Evolutionary conservation across 257 asterid species (phyloP).

Genomic region (Nicotiana otophora): DNA sequence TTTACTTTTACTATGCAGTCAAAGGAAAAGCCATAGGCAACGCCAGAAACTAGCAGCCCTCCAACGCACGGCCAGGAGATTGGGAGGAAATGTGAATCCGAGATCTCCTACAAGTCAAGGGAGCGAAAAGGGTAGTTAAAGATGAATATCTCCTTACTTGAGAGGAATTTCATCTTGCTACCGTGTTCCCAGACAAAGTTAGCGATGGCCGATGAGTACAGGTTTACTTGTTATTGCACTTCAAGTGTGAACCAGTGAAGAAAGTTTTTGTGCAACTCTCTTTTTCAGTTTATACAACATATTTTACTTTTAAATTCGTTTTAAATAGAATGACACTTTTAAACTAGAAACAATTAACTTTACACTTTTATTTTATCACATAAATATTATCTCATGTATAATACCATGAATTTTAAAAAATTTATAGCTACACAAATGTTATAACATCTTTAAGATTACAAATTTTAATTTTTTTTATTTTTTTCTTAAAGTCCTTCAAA

Average conservation of each 20-base stretch:
- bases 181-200: not conserved
- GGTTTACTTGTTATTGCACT: conserved; percentile 2
- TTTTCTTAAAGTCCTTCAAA: not conserved
- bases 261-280: not conserved
- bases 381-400: no score
- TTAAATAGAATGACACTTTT: no score
- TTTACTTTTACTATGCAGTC: conserved; percentile 38
- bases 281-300: no score
- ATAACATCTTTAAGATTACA: no score
- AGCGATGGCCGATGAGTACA: not conserved
- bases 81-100: conserved; percentile 43
- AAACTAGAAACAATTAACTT: no score
- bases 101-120: conserved; percentile 34
- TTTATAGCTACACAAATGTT: no score
- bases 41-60: conserved; percentile 60
- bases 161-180: not conserved
- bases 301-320: no score
- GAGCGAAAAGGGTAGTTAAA: conserved; percentile 30
- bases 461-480: no score
- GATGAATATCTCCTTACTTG: conserved; percentile 22
- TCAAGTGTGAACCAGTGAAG: not conserved
- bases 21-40: conserved; percentile 46
- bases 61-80: conserved; percentile 55
- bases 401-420: no score
- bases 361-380: no score